phyloP scores from a whole-genome alignment of 1,139 yeast genomes.

The Pneumocystis murina region DNA sequence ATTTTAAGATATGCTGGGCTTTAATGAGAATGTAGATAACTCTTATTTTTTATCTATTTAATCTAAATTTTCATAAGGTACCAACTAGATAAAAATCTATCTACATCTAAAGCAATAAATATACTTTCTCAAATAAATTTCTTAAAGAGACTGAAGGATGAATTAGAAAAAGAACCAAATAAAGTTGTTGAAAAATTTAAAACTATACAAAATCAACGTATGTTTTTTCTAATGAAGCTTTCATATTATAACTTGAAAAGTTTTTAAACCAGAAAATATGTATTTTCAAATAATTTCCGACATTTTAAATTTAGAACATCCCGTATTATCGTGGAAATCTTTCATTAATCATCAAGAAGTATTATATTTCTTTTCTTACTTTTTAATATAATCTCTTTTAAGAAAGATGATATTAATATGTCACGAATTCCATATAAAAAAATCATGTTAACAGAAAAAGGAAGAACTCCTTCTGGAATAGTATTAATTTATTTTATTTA shows the following conservation, averaged over 20 bases:
- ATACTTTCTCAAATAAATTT: slow-evolving; percentile 46
- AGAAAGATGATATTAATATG: slow-evolving; percentile 5
- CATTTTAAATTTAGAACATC: slow-evolving; percentile 33
- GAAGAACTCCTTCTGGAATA: neutral
- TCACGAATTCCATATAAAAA: slow-evolving; percentile 7
- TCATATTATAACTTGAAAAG: neutral
- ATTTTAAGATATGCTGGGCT: neutral
- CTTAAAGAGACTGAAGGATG: slow-evolving; percentile 35
- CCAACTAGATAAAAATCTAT: slow-evolving; percentile 29
- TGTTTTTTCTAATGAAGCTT: neutral
- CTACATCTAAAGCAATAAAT: slow-evolving; percentile 57
- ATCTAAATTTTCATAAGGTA: slow-evolving; percentile 31
- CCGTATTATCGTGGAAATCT: slow-evolving; percentile 49
- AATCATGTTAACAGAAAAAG: slow-evolving; percentile 32
- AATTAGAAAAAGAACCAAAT: slow-evolving; percentile 36
- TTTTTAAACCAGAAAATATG: slow-evolving; percentile 47
- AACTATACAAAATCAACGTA: slow-evolving; percentile 33
- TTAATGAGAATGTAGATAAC: neutral
- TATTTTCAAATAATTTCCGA: slow-evolving; percentile 64
- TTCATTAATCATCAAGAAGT: slow-evolving; percentile 5
- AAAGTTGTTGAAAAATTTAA: slow-evolving; percentile 42
- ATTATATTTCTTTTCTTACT: neutral
- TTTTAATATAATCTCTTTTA: neutral
- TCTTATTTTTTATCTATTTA: neutral
- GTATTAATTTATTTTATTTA: neutral